These are phyloP conservation scores for Ensete ventricosum DNA, from an alignment of 176 grass and related monocot species.

Conservation along the genomic window DNA sequence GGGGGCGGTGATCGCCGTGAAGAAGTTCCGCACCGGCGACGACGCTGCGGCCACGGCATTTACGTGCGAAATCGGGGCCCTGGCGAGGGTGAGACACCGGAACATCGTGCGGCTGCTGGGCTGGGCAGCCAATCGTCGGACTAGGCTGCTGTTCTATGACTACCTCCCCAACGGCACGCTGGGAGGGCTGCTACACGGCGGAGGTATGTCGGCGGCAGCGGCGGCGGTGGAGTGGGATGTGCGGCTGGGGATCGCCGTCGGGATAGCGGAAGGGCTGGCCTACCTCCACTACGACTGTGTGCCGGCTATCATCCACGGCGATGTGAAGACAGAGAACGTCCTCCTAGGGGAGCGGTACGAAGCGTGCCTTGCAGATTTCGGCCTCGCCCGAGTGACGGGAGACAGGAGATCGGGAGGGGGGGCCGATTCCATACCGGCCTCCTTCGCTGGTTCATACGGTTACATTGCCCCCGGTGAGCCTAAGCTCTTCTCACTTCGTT, in stretches of 20 bases:
- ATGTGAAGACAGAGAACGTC: conserved; percentile 89
- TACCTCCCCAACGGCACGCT: conserved; percentile 81
- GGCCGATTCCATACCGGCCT: conserved; percentile 34
- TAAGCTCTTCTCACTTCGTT: too few species aligned
- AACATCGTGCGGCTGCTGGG: conserved; percentile 83
- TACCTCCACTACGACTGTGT: conserved; percentile 86
- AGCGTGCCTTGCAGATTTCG: conserved; percentile 86
- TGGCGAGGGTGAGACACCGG: conserved; percentile 75
- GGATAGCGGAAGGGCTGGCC: conserved; percentile 65
- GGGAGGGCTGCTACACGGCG: conserved; percentile 43
- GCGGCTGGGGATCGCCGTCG: conserved; percentile 58
- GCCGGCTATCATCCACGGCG: conserved; percentile 66
- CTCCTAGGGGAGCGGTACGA: conserved; percentile 77
- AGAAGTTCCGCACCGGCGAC: conserved; percentile 63
- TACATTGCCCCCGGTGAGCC: conserved; percentile 80
- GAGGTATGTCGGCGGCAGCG: not conserved
- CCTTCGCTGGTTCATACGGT: conserved; percentile 75
- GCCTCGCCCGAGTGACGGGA: conserved; percentile 56
- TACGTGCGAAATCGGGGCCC: conserved; percentile 62
- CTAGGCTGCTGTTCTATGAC: conserved; percentile 78
- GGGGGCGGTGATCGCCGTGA: conserved; percentile 56
- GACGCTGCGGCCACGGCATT: conserved; percentile 57
- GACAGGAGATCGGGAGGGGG: conserved; percentile 13
- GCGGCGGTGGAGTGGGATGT: conserved; percentile 56
- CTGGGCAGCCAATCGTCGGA: conserved; percentile 76